Percentiles rank a stretch among this genome's conserved stretches.
These are phyloP conservation scores for barley (Hordeum vulgare) DNA, from an alignment of 176 grass and related monocot genomes.

Conservation along the genomic window MorexV3_pseudomolecules_assembly NC_058520.1:553492686-553493185, in stretches of 20 bases:
- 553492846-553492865: neutral
- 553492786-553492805: neutral
- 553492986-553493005: neutral
- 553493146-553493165: neutral
- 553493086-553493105: neutral
- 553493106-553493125: neutral
- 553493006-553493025: neutral
- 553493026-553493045: neutral
- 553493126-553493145: neutral
- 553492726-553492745: neutral
- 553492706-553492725: neutral
- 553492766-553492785: neutral
- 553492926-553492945: neutral
- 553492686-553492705: neutral
- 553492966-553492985: neutral
- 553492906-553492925: neutral
- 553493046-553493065: neutral
- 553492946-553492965: neutral
- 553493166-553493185: neutral
- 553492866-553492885: neutral
- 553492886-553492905: constrained; percentile 4
- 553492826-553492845: neutral
- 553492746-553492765: neutral
- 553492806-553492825: constrained; percentile 3
- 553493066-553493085: constrained; percentile 11